Base-by-base conservation (phyloP, 371 early-diverging fungal species). In the Haplosporangium sp. region DNA sequence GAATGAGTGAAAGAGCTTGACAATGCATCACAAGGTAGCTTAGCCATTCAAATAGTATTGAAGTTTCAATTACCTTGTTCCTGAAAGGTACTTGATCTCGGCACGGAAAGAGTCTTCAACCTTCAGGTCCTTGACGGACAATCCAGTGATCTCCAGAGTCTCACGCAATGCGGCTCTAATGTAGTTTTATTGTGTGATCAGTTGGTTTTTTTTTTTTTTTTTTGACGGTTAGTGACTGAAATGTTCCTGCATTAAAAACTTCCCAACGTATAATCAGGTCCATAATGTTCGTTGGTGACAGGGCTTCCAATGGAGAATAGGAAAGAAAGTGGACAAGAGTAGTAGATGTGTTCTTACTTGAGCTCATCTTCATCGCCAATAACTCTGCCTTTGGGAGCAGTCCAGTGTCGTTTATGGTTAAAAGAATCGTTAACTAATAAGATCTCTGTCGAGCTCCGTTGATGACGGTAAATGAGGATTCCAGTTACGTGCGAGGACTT, bases 371-470 rank as follows among this genome's bases (percentile, higher is more conserved):
- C 96, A 76, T 86, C 84, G 50, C 93, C 94, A 79, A 94, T 89
- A 55, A 91, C 88, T 72, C 89, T 89, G 64, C 94, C 95, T 85
- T 95, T 94, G 45, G 96, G 94, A 71, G 93, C 92, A 65, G 91
- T 90, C 96, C 96, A 95, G 83, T 95, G 92, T 70, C 91, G 88
- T 74, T 94, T 92, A 79, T 93, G 90, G 72, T 92, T 85, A 82
- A 90, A 94, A 63, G 93, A 89, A 85, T 94, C 94, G 90, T 94
- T 92, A 84, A 94, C 87, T 81, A 95, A 86, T 85, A 95, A 87
- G 84, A 91, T 94, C 86, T 95, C 96, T 76, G 92, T 88, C 66
- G 83, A 84, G 85, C 87, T 88, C 75, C 90, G 85, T 72, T 90
- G 90, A 85, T 88, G 83, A 85, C 94, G 91, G 86, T 92, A 93